Conservation (phyloP, 805 yeast genomes). For the Candida corydali region DNA sequence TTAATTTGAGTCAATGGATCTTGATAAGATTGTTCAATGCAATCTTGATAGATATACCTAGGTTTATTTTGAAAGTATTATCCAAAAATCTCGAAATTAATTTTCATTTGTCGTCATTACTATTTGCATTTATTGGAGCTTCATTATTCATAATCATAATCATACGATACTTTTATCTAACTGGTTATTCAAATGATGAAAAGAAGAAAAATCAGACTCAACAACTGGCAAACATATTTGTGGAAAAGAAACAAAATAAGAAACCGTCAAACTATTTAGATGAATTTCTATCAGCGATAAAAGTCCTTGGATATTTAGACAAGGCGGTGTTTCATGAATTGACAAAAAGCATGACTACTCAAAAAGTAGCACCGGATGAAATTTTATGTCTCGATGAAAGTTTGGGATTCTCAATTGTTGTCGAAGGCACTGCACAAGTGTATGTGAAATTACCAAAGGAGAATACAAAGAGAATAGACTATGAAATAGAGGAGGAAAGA, state of each 20-base stretch:
- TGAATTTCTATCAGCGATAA: slow-evolving; percentile 85
- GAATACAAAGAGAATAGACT: slow-evolving; percentile 4
- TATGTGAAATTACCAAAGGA: slow-evolving; percentile 48
- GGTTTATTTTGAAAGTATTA: slow-evolving; percentile 12
- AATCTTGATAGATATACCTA: slow-evolving; percentile 11
- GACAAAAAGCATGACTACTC: slow-evolving; percentile 88
- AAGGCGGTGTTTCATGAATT: slow-evolving; percentile 87
- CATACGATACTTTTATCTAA: slow-evolving; percentile 60
- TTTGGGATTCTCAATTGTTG: slow-evolving; percentile 86
- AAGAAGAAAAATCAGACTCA: slow-evolving; percentile 16
- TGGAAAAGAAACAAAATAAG: slow-evolving; percentile 23
- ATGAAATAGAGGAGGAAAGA: slow-evolving; percentile 26
- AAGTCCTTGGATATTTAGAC: slow-evolving; percentile 90
- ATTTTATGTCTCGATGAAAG: slow-evolving; percentile 67
- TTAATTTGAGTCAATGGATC: slow-evolving; percentile 1
- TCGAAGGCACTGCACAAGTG: slow-evolving; percentile 84
- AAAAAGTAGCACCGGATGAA: slow-evolving; percentile 74
- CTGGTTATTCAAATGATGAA: slow-evolving; percentile 49
- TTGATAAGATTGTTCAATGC: not conserved
- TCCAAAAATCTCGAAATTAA: slow-evolving; percentile 48
- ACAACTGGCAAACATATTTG: slow-evolving; percentile 10
- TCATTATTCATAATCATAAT: slow-evolving; percentile 24
- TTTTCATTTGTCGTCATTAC: slow-evolving; percentile 43
- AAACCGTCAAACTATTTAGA: slow-evolving; percentile 67
- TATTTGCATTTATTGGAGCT: slow-evolving; percentile 24